These are phyloP conservation scores for Diaporthe ilicicola DNA, from an alignment of 2,329 filamentous ascomycete genomes.

Conservation along the genomic window DNA sequence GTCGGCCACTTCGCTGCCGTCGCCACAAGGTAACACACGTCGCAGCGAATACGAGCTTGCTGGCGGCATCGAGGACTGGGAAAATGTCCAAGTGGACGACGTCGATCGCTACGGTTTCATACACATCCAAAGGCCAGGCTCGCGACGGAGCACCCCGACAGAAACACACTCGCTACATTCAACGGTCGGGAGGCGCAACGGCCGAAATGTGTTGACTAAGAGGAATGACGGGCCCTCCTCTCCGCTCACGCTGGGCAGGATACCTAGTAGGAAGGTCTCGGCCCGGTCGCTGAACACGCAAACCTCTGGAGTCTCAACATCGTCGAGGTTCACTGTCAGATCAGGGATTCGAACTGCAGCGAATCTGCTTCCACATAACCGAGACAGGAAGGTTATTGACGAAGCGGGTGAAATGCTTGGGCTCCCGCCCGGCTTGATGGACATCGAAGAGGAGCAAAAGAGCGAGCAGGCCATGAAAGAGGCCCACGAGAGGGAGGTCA, in stretches of 20 bases:
- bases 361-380: slow-evolving; percentile 69
- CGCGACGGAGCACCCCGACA: slow-evolving; percentile 45
- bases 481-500: slow-evolving; percentile 69
- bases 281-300: slow-evolving; percentile 67
- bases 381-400: slow-evolving; percentile 68
- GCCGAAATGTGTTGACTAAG: slow-evolving; percentile 55
- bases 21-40: slow-evolving; percentile 50
- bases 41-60: slow-evolving; percentile 58
- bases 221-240: slow-evolving; percentile 47
- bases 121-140: slow-evolving; percentile 52
- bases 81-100: slow-evolving; percentile 67
- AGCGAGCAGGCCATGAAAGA: slow-evolving; percentile 61
- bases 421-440: slow-evolving; percentile 63
- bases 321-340: slow-evolving; percentile 62
- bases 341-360: slow-evolving; percentile 65
- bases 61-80: slow-evolving; percentile 72
- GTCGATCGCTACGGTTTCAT: slow-evolving; percentile 78
- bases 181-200: slow-evolving; percentile 56
- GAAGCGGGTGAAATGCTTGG: slow-evolving; percentile 75
- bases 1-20: slow-evolving; percentile 55
- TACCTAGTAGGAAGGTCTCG: slow-evolving; percentile 64
- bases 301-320: slow-evolving; percentile 58
- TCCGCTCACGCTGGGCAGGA: slow-evolving; percentile 49
- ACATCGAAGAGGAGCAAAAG: slow-evolving; percentile 64
- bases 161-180: slow-evolving; percentile 47